Base-by-base conservation (phyloP, 192 early-diverging fungal genomes). In the Rhizoclosmatium globosum region DNA sequence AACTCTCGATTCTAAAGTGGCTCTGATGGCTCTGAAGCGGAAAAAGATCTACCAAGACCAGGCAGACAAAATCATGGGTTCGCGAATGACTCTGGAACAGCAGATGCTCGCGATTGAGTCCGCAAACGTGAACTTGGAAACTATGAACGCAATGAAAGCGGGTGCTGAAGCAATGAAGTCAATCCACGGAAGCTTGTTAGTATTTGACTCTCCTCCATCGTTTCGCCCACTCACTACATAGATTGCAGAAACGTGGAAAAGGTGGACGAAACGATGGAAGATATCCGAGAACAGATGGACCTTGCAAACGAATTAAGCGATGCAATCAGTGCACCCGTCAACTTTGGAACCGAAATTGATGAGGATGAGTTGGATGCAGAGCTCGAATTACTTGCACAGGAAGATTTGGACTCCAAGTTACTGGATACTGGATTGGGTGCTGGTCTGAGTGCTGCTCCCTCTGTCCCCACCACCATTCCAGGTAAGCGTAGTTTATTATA, bases 241-340 rank as follows among this genome's bases (percentile, higher is more conserved):
- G 41, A 2, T 64, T 31, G 45, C 74, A 95, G 93, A 87, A 88
- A 95, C 78, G 95, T 97, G 65, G 91, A 96, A 81, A 97, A 95
- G 89, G 96, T 99, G 41, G 98, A 99, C 79, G 87, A 88, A 48
- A 96, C 93, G 13, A 96, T 97, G 95, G 98, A 99, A 76, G 95
- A 96, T 65, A 96, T 99, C 74, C 91, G 94, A 43, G 98, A 99
- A 74, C 96, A 99, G 82, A 97, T 98, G 94, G 95, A 97, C 75
- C 81, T 97, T 74, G 94, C 96, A 21, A 96, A 96, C 79, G 98
- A 98, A 84, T 91, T 99, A 11, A 93, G 92, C 19, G 94, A 96
- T 47, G 96, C 95, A 7, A 96, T 99, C 79, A 93, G 95, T 57
- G 92, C 92, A 82, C 96, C 96, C 0, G 89, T 96, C 76, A 82